Conservation (phyloP, 2,329 filamentous ascomycete species). For the Verticillium tricorpus region DNA sequence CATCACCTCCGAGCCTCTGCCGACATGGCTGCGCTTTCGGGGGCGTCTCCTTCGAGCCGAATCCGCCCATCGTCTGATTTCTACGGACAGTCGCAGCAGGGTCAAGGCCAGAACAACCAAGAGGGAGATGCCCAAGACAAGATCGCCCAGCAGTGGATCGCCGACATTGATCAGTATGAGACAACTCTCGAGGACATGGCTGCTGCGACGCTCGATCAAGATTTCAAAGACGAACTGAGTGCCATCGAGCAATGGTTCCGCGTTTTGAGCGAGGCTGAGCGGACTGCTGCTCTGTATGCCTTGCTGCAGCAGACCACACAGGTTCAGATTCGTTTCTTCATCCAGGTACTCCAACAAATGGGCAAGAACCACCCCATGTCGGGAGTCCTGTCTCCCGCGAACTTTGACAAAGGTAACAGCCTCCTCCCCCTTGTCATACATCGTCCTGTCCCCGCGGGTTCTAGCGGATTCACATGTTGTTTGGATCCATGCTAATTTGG, state of each 20-base stretch:
- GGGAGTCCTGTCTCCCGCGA: slow-evolving; percentile 86
- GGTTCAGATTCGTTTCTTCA: slow-evolving; percentile 98
- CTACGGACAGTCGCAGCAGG: slow-evolving; percentile 72
- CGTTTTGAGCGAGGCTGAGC: slow-evolving; percentile 92
- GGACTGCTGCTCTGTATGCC: slow-evolving; percentile 92
- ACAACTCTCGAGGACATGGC: slow-evolving; percentile 99
- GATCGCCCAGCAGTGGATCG: slow-evolving; percentile 96
- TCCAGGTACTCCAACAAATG: slow-evolving; percentile 98
- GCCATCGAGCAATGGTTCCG: slow-evolving; percentile 99
- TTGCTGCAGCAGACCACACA: slow-evolving; percentile 97
- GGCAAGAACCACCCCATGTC: slow-evolving; percentile 98
- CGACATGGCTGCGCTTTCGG: slow-evolving; percentile 82
- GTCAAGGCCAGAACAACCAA: slow-evolving; percentile 59
- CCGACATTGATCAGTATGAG: slow-evolving; percentile 98
- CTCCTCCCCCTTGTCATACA: not conserved
- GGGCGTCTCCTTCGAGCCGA: slow-evolving; percentile 64
- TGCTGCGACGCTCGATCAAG: slow-evolving; percentile 94
- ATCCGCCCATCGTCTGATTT: slow-evolving; percentile 95
- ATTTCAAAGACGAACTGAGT: slow-evolving; percentile 98
- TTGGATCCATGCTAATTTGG: not conserved
- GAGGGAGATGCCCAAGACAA: slow-evolving; percentile 85
- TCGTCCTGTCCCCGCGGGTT: not conserved
- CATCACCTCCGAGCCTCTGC: slow-evolving; percentile 92
- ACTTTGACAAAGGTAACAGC: slow-evolving; percentile 84
- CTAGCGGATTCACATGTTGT: not conserved